Base-by-base conservation (phyloP, 805 yeast species). In the Kuraishia molischiana region DNA sequence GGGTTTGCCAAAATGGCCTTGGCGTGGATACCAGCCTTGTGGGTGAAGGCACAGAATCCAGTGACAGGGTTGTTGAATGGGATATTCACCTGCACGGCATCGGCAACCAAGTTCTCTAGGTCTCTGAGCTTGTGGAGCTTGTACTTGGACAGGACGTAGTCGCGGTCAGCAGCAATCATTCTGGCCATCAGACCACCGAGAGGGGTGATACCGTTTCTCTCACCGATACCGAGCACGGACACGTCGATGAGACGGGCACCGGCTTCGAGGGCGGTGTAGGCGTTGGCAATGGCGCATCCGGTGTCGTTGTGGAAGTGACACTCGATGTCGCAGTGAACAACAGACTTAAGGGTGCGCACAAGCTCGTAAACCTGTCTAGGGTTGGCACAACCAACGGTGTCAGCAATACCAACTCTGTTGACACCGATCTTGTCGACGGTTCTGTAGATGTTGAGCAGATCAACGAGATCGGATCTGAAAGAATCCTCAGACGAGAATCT, bases 281-380 rank as follows among this genome's bases (percentile, higher is more conserved):
- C 96, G 61, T 90, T 90, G 44, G 97, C 96, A 66, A 90, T 86
- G 47, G 98, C 96, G 70, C 97, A 92, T 45, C 98, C 98, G 24
- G 98, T 90, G 63, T 90, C 98, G 61, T 90, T 85, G 69, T 90
- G 98, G 85, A 90, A 92, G 63, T 90, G 98, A 62, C 96, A 85
- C 69, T 90, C 98, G 53, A 90, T 89, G 60, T 90, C 98, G 69
- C 97, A 90, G 28, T 85, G 80, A 36, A 90, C 97, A 36, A 90
- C 95, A 11, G 89, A 78, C 65, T 79, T 85, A 61, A 90, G 77
- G 32, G 98, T 92, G 57, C 94, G 80, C 45, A 90, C 92, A 51
- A 90, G 76, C 67, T 90, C 98, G 62, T 90, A 90, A 42, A 90
- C 98, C 66, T 92, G 97, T 67, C 98, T 80, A 53, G 98, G 98